A percentile compares a stretch with the other conserved stretches of the same genome.
phyloP scores from a whole-genome alignment of 2,329 filamentous ascomycete genomes.

The Pezicula rhizophila region DNA sequence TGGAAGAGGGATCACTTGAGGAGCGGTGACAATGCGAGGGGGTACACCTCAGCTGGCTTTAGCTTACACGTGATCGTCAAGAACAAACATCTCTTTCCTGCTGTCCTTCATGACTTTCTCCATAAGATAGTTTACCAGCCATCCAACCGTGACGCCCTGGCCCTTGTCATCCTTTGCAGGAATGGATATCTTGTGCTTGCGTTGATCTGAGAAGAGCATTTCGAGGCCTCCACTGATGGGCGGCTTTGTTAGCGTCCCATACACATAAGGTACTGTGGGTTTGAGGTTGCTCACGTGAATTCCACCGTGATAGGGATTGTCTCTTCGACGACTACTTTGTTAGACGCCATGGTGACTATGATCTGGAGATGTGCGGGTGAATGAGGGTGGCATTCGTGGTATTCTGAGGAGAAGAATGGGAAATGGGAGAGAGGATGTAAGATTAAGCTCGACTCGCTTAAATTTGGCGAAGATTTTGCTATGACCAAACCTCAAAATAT shows the following conservation, averaged over 20 bases:
- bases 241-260: conserved; percentile 4
- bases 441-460: neutral
- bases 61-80: conserved; percentile 79
- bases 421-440: neutral
- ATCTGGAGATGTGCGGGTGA: neutral
- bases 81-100: conserved; percentile 81
- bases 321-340: conserved; percentile 14
- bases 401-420: neutral
- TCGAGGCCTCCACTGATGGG: conserved; percentile 77
- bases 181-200: conserved; percentile 64
- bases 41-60: neutral
- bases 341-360: conserved; percentile 12
- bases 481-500: neutral
- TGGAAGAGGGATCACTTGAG: conserved; percentile 6
- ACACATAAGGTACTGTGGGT: neutral
- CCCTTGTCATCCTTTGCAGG: conserved; percentile 57
- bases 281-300: conserved; percentile 41
- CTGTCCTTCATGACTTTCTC: conserved; percentile 77
- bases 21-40: conserved; percentile 12
- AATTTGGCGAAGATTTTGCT: conserved; percentile 1
- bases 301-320: conserved; percentile 61
- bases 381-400: neutral
- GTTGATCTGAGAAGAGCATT: conserved; percentile 82
- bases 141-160: conserved; percentile 61
- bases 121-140: conserved; percentile 74